phyloP scores from a whole-genome alignment of 768 basidiomycete species.

The Lactarius evosmus region DNA sequence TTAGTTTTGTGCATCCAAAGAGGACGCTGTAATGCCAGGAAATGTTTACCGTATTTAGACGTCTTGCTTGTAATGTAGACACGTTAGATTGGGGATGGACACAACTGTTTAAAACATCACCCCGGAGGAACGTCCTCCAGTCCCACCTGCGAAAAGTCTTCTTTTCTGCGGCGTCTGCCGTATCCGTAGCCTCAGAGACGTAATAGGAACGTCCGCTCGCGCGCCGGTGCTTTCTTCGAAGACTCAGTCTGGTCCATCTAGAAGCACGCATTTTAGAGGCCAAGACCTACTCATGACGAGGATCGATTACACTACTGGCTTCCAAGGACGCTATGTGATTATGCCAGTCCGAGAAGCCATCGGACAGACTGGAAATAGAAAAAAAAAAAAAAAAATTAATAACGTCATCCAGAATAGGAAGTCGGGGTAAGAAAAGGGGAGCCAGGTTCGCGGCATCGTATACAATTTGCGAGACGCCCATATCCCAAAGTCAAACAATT shows the following conservation, averaged over 20 bases:
- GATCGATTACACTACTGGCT: too few species aligned
- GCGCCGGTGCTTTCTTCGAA: not conserved
- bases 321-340: too few species aligned
- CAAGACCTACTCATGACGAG: not conserved
- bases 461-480: not conserved
- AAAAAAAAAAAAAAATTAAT: not conserved
- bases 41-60: not conserved
- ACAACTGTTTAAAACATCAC: not conserved
- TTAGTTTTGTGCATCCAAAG: not conserved
- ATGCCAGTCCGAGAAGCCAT: not conserved
- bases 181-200: not conserved
- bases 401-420: not conserved
- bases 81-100: not conserved
- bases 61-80: not conserved
- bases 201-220: not conserved
- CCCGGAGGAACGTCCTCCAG: not conserved
- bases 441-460: not conserved
- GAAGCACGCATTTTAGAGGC: not conserved
- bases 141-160: not conserved
- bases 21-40: not conserved
- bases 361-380: not conserved
- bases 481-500: not conserved
- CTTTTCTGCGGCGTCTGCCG: not conserved
- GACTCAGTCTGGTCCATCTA: not conserved
- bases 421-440: not conserved